Base-by-base conservation (phyloP, 2,329 filamentous ascomycete genomes). In the Cladobotryum mycophilum region DNA sequence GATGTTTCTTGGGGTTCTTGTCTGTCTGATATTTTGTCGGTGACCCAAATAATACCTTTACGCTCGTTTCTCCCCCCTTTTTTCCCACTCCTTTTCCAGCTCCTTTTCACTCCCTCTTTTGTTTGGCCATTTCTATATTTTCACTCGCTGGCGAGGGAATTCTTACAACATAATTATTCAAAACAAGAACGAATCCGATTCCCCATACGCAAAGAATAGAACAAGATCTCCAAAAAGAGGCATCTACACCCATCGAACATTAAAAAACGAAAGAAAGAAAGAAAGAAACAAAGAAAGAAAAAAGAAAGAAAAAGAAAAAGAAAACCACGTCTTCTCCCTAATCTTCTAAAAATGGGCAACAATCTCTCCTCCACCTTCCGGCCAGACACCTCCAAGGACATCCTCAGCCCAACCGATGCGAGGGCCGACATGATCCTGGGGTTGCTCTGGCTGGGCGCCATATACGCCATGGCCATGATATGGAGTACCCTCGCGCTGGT, bases 391-490 rank as follows among this genome's bases (percentile, higher is more conserved):
- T 71, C 68, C 43, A 60, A 57, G 47, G 62, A 59, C 43, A 58
- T 62, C 45, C 61, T 70, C 53, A 61, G 63, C 40, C 59, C 62
- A 2, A 9, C 57, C 15, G 71, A 74, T 48, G 51, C 54, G 34
- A 30, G 42, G 35, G 55, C 62, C 37, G 61, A 62, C 55, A 62
- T 70, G 47, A 55, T 67, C 33, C 53, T 72, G 52, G 65, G 55
- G 45, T 47, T 66, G 44, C 56, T 66, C 53, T 73, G 70, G 70
- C 61, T 50, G 6, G 47, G 58, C 22, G 61, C 62, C 4, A 52
- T 70, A 36, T 72, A 73, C 60, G 61, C 48, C 46, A 65, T 67
- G 53, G 69, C 65, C 61, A 70, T 71, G 63, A 68, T 74, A 58
- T 72, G 66, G 57, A 69, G 64, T 53, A 70, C 70, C 30, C 67